Conservation (phyloP, 495 filamentous ascomycete genomes). For the Letharia lupina region DNA sequence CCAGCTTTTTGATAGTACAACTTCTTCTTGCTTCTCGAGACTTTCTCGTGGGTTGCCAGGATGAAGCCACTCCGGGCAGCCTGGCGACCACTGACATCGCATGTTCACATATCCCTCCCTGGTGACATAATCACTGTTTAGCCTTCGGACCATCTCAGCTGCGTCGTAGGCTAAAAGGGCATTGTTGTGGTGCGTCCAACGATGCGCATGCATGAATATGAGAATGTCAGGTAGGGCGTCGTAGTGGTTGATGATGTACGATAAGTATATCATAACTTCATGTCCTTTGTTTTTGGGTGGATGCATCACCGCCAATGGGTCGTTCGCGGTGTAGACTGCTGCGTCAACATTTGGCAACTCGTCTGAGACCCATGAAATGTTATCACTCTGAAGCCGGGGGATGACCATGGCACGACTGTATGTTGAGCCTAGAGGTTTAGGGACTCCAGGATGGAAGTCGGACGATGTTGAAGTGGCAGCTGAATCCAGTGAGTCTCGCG, state of each 20-base stretch:
- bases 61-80: constrained; percentile 60
- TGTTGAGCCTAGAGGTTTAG: constrained; percentile 35
- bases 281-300: constrained; percentile 68
- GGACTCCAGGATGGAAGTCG: constrained; percentile 29
- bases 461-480: background rate
- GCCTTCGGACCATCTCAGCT: constrained; percentile 43
- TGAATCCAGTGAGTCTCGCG: background rate
- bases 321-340: constrained; percentile 59
- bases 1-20: constrained; percentile 46
- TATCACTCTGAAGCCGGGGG: constrained; percentile 46
- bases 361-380: constrained; percentile 52
- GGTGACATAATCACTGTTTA: constrained; percentile 46
- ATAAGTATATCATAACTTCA: constrained; percentile 68
- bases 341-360: constrained; percentile 48
- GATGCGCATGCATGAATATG: constrained; percentile 64
- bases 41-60: constrained; percentile 45
- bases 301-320: constrained; percentile 50
- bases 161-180: constrained; percentile 42
- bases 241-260: constrained; percentile 66
- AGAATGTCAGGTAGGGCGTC: constrained; percentile 56
- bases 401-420: constrained; percentile 51
- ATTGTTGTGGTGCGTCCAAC: constrained; percentile 59
- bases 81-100: constrained; percentile 52
- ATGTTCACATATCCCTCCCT: constrained; percentile 58
- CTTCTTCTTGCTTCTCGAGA: constrained; percentile 52